Percentiles rank a stretch among this genome's conserved stretches.
These are phyloP conservation scores for Agaricus sinodeliciosus DNA, from an alignment of 768 basidiomycete genomes.

Conservation along the genomic window DNA sequence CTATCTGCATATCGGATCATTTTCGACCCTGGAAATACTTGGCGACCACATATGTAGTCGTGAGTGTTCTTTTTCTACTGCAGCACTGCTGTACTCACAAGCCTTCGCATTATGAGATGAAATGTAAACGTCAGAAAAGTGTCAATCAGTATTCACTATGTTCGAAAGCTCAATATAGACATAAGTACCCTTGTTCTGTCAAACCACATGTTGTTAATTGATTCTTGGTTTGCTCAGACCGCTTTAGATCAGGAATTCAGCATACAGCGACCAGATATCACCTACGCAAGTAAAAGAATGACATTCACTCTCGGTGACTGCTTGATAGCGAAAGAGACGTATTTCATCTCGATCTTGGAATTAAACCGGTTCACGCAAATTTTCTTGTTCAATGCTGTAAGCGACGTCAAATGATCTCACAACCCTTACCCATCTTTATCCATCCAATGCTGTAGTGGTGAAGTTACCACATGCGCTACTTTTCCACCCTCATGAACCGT, in stretches of 20 bases:
- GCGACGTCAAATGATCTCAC: constrained; percentile 4
- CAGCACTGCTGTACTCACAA: background rate
- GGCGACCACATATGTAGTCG: background rate
- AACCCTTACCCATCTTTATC: background rate
- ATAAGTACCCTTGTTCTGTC: background rate
- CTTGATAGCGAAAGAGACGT: background rate
- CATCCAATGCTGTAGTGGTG: background rate
- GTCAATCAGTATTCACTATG: constrained; percentile 5
- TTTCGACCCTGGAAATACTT: background rate
- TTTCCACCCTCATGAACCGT: background rate
- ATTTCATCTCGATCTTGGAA: background rate
- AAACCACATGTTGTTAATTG: background rate
- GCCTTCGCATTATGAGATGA: background rate
- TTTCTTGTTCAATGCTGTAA: constrained; percentile 9
- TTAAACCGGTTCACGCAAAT: constrained; percentile 8
- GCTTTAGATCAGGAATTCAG: background rate
- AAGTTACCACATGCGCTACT: background rate
- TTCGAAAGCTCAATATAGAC: constrained; percentile 5
- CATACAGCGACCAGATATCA: background rate
- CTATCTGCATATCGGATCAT: background rate
- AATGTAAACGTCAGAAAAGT: background rate
- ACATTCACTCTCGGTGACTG: too few species aligned
- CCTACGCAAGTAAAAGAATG: background rate
- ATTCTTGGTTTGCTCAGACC: background rate
- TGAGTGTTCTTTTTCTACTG: background rate